Percentiles rank a stretch among this genome's conserved stretches.
Evolutionary conservation across 495 filamentous ascomycete species (phyloP).

Genomic region (Xylaria curta): DNA sequence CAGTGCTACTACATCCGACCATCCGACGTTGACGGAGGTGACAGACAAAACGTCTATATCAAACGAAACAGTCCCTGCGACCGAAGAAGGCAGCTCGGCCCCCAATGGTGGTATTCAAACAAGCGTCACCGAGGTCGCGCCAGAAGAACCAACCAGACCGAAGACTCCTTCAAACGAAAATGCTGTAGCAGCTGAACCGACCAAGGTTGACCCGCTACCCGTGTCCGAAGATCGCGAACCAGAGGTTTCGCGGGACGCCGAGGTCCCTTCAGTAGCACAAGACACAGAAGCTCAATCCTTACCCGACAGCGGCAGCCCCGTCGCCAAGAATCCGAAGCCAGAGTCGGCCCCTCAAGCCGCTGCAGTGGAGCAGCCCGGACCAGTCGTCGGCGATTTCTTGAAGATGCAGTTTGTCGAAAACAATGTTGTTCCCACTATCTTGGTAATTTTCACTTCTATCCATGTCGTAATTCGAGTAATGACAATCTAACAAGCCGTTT

Average conservation of each 20-base stretch:
- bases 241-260: not conserved
- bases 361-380: slow-evolving; percentile 45
- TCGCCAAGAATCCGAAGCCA: not conserved
- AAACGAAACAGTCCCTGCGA: not conserved
- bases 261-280: not conserved
- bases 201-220: not conserved
- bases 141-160: not conserved
- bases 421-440: slow-evolving; percentile 90
- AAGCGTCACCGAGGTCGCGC: slow-evolving; percentile 3
- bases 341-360: slow-evolving; percentile 13
- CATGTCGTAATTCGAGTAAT: slow-evolving; percentile 15
- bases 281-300: slow-evolving; percentile 2
- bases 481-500: slow-evolving; percentile 5
- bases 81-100: not conserved
- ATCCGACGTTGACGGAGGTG: not conserved
- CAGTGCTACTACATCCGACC: not conserved
- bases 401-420: slow-evolving; percentile 98
- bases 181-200: not conserved
- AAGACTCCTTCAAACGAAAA: not conserved
- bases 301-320: not conserved
- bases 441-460: slow-evolving; percentile 61
- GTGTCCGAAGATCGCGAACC: not conserved
- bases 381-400: slow-evolving; percentile 94
- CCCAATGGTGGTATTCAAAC: not conserved
- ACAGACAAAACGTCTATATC: not conserved